These are phyloP conservation scores for Salix purpurea DNA, from an alignment of 345 rosid genomes.

Conservation along the genomic window DNA sequence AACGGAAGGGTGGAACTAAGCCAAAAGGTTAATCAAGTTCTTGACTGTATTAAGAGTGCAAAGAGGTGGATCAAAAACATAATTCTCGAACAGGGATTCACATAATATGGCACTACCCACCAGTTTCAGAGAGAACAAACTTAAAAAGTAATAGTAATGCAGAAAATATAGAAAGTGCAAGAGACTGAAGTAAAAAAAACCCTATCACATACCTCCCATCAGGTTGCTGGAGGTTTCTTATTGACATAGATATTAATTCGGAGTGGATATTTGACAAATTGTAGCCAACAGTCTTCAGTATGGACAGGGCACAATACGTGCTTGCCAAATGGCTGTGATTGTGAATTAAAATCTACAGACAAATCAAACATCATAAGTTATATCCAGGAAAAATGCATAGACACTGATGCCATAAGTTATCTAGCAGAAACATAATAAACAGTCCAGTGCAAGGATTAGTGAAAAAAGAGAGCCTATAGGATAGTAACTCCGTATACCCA, in stretches of 20 bases:
- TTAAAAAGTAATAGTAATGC: background rate
- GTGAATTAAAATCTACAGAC: conserved; percentile 41
- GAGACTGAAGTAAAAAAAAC: conserved; percentile 2
- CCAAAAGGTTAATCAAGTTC: background rate
- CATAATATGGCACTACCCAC: too few relatives aligned
- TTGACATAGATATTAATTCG: conserved; percentile 44
- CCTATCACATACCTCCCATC: conserved; percentile 65
- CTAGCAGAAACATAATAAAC: background rate
- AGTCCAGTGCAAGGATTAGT: background rate
- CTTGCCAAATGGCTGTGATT: conserved; percentile 80
- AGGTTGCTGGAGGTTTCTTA: conserved; percentile 80
- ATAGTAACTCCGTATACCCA: background rate
- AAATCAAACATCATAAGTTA: conserved; percentile 16
- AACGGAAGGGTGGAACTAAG: background rate
- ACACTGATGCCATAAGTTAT: background rate
- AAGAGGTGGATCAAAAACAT: background rate
- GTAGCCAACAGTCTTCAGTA: conserved; percentile 59
- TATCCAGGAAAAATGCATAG: background rate
- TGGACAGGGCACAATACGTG: conserved; percentile 77
- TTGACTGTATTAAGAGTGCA: background rate
- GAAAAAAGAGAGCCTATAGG: background rate
- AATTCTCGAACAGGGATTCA: background rate
- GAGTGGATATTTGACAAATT: conserved; percentile 49
- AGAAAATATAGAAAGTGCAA: background rate
- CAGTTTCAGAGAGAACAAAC: background rate